Conservation (phyloP, 352 stramenopile species). For the Plasmopara muralis region DNA sequence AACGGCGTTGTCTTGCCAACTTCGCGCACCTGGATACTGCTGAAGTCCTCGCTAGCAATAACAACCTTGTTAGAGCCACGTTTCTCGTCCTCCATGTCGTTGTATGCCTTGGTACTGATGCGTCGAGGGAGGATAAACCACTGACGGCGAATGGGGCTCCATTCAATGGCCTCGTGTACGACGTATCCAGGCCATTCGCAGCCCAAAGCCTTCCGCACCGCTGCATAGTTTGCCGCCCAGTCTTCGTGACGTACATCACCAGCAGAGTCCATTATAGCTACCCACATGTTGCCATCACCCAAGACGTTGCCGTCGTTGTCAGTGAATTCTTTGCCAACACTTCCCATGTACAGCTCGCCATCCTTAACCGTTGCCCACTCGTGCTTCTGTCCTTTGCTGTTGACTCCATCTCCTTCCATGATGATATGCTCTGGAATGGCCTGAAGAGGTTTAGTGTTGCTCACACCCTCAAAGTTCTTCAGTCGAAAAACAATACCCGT, state of each 20-base stretch:
- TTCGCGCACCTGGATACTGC: conserved; percentile 65
- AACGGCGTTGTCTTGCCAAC: conserved; percentile 81
- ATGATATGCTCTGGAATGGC: conserved; percentile 93
- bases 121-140: conserved; percentile 98
- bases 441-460: conserved; percentile 50
- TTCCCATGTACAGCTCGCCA: conserved; percentile 95
- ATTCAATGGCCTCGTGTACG: conserved; percentile 97
- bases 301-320: conserved; percentile 88
- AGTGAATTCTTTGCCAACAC: conserved; percentile 93
- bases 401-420: conserved; percentile 95
- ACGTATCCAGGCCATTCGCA: conserved; percentile 91
- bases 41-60: conserved; percentile 88
- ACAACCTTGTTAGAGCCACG: conserved; percentile 88
- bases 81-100: conserved; percentile 94
- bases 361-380: conserved; percentile 99
- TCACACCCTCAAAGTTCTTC: conserved; percentile 69
- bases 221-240: conserved; percentile 92
- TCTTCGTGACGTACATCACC: conserved; percentile 86
- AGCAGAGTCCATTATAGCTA: conserved; percentile 85
- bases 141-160: conserved; percentile 89
- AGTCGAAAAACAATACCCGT: conserved; percentile 98
- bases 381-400: conserved; percentile 98
- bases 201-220: conserved; percentile 87
- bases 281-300: conserved; percentile 97
- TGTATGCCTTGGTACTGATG: conserved; percentile 92